These are phyloP conservation scores for Thymus mandschuricus DNA, from an alignment of 257 asterid species.

Conservation along the genomic window DNA sequence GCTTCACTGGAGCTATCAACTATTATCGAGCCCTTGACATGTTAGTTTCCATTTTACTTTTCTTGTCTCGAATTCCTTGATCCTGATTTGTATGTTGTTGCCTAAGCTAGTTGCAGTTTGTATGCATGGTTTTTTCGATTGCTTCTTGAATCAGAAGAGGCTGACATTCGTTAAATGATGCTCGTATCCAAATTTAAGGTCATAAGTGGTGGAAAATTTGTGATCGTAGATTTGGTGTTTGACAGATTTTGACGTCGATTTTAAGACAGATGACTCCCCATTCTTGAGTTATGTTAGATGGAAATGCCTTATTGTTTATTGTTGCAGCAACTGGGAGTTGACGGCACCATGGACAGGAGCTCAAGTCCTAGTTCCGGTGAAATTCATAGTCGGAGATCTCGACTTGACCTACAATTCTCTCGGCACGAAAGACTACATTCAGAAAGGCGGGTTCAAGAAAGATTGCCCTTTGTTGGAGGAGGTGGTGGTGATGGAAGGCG, in stretches of 20 bases:
- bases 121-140: not conserved
- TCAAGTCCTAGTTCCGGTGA: slow-evolving; percentile 55
- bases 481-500: slow-evolving; percentile 61
- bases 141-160: not conserved
- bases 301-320: not conserved
- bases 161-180: not conserved
- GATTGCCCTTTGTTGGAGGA: slow-evolving; percentile 65
- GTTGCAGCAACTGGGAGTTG: slow-evolving; percentile 70
- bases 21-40: slow-evolving; percentile 64
- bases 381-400: slow-evolving; percentile 69
- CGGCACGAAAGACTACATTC: slow-evolving; percentile 62
- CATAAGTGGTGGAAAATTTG: not conserved
- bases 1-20: slow-evolving; percentile 70
- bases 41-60: slow-evolving; percentile 37
- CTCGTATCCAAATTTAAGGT: too few species aligned
- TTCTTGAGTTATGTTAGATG: not conserved
- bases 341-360: slow-evolving; percentile 69
- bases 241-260: not conserved
- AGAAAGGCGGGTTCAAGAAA: slow-evolving; percentile 68
- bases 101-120: not conserved
- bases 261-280: not conserved
- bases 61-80: not conserved
- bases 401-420: slow-evolving; percentile 67
- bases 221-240: not conserved
- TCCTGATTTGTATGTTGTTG: not conserved